Base-by-base conservation (phyloP, 2,329 filamentous ascomycete species). In the Pseudogymnoascus sp. region DNA sequence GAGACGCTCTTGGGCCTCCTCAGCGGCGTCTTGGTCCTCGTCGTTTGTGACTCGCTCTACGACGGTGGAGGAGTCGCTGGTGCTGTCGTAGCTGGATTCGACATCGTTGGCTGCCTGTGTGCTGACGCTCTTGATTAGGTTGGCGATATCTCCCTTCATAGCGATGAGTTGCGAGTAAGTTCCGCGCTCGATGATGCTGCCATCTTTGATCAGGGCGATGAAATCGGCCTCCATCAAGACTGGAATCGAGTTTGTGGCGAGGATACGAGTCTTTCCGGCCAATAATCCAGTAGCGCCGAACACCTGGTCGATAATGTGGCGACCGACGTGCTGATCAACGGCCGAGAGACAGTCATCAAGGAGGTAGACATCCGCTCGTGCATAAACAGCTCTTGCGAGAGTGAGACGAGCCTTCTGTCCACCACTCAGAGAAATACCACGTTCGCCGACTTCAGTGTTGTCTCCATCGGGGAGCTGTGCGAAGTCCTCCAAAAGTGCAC, bases 281-380 rank as follows among this genome's bases (percentile, higher is more conserved):
- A 99, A 82, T 6, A 99, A 80, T 68, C 95, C 95, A 66, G 87
- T 88, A 4, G 89, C 82, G 11, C 95, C 95, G 37, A 99, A 84
- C 0, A 99, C 95, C 66, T 95, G 91, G 73, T 97, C 90, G 70
- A 97, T 97, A 64, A 99, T 83, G 76, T 99, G 95, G 67, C 91
- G 85, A 60, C 95, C 95, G 64, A 99, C 95, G 72, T 99, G 95
- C 67, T 96, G 93, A 76, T 99, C 95, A n/a, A 99, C 95, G 0
- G 96, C 95, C 14, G 93, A 97, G 10, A 99, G 81, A 65, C 93
- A 90, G 73, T 99, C 95, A 69, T 99, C 95, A 10, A 99, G 81
- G 11, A 99, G 81, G 72, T 97, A 97, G 60, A 99, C 86, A 74
- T 99, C 96, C n/a, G 95, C 92, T 69, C 95, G 85, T 61, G 96